These are phyloP conservation scores for Leccinellum rugosiceps DNA, from an alignment of 768 basidiomycete genomes.

Conservation along the genomic window DNA sequence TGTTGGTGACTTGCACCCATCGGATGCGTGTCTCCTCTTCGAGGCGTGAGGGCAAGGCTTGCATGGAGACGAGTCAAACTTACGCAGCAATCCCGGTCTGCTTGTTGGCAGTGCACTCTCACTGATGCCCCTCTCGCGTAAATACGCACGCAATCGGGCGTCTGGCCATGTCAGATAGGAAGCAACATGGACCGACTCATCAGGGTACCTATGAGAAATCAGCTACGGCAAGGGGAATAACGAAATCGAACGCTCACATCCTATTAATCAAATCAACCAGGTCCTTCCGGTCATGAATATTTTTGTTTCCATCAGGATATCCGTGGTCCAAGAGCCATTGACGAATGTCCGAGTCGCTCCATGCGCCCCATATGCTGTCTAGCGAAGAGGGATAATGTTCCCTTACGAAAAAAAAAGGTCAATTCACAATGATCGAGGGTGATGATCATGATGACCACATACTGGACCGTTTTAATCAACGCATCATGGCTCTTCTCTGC, in stretches of 20 bases:
- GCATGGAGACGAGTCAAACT: slow-evolving; percentile 16
- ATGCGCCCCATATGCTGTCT: slow-evolving; percentile 62
- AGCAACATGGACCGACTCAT: slow-evolving; percentile 42
- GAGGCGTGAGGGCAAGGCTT: background rate
- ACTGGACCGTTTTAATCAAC: slow-evolving; percentile 70
- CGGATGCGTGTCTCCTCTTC: slow-evolving; percentile 76
- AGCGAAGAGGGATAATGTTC: slow-evolving; percentile 65
- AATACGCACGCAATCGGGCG: slow-evolving; percentile 84
- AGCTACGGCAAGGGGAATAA: background rate
- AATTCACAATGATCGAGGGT: too few species aligned
- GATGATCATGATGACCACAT: slow-evolving; percentile 15
- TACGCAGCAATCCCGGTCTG: slow-evolving; percentile 79
- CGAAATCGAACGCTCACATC: slow-evolving; percentile 46
- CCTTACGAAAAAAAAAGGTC: slow-evolving; percentile 29
- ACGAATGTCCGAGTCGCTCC: slow-evolving; percentile 72
- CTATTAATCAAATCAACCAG: slow-evolving; percentile 67
- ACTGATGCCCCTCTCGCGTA: slow-evolving; percentile 70
- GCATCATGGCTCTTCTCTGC: slow-evolving; percentile 69
- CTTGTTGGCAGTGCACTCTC: slow-evolving; percentile 63
- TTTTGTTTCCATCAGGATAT: slow-evolving; percentile 50
- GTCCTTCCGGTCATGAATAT: slow-evolving; percentile 68
- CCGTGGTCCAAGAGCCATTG: slow-evolving; percentile 74
- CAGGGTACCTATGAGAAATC: slow-evolving; percentile 46
- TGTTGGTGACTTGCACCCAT: slow-evolving; percentile 64
- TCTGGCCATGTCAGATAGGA: slow-evolving; percentile 90